Conservation (phyloP, 805 yeast species). For the Candida vartiovaarae region DNA sequence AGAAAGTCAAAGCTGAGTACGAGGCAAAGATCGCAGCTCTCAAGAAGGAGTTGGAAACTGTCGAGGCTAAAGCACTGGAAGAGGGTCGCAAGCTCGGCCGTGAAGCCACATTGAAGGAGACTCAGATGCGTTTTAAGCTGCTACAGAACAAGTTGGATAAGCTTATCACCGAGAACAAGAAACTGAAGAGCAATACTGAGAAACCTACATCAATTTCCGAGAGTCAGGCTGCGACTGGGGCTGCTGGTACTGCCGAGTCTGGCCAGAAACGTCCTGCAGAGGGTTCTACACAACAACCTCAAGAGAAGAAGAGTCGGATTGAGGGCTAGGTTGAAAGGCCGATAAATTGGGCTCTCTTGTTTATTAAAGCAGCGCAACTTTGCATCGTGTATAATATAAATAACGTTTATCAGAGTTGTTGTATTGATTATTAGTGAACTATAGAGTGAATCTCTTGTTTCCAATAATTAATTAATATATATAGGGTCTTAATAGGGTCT, state of each 20-base stretch:
- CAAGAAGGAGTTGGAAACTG: conserved; percentile 24
- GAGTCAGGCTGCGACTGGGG: conserved; percentile 4
- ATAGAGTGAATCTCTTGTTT: too few relatives aligned
- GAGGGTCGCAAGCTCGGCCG: conserved; percentile 19
- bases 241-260: conserved; percentile 6
- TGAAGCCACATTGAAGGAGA: conserved; percentile 23
- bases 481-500: too few relatives aligned
- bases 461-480: too few relatives aligned
- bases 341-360: too few relatives aligned
- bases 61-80: conserved; percentile 13
- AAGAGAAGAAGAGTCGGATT: conserved; percentile 22
- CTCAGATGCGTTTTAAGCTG: conserved; percentile 33
- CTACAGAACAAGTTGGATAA: conserved; percentile 35
- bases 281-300: conserved; percentile 22
- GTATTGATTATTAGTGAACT: too few relatives aligned
- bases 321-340: conserved; percentile 1
- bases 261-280: conserved; percentile 21
- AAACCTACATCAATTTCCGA: not conserved
- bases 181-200: conserved; percentile 18
- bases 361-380: too few relatives aligned
- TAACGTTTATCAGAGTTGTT: too few relatives aligned
- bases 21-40: conserved; percentile 25
- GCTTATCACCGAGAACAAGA: conserved; percentile 31
- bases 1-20: conserved; percentile 20
- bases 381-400: too few relatives aligned